Evolutionary conservation across 805 yeast genomes (phyloP), one percentile per base, ranked within the genome.

Genomic region (Pichia manshurica): DNA sequence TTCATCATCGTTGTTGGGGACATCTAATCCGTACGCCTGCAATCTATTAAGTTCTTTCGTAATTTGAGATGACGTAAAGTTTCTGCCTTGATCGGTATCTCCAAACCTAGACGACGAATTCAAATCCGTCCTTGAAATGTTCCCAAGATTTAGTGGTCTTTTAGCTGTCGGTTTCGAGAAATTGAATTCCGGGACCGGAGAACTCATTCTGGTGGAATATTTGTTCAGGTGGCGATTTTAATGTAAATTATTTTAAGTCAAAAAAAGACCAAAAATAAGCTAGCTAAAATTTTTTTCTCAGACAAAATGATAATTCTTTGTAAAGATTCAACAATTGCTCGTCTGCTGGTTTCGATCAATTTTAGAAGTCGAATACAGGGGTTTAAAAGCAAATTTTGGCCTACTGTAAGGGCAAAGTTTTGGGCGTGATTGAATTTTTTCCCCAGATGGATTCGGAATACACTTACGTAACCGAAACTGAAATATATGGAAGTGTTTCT

Each of bases 1-100:
- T 35, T 62, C 65, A 4, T 58, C 58, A 34, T 70, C 71, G 51
- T 78, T 78, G 5, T 67, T 74, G 1, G 86, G 83, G 4, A 82
- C 66, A 2, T 90, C 87, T 35, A 85, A 66, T 46, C 79, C 74
- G 48, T 67, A 67, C 28, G 56, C 55, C 13, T 50, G 44, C 21
- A 64, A 46, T 19, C 63, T 46, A 20, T 58, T 57, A 2, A 39
- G 21, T 39, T 62, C 67, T 7, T 54, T 51, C 3, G 15, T 45
- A 12, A 31, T 22, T 20, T 39, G 28, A 13, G 52, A 48, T 1
- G 48, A 43, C 20, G 33, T 29, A 2, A 46, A 35, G 15, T 34
- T 39, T 19, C 46, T 42, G 5, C 44, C 39, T 12, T 42, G 9
- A 40, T 32, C 25, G 37, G 37, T 6, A 20, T 36, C 22, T n/a